A percentile compares a stretch with the other conserved stretches of the same genome.
These are phyloP conservation scores for Sporisorium graminicola DNA, from an alignment of 1,284 basidiomycete genomes.

Conservation along the genomic window DNA sequence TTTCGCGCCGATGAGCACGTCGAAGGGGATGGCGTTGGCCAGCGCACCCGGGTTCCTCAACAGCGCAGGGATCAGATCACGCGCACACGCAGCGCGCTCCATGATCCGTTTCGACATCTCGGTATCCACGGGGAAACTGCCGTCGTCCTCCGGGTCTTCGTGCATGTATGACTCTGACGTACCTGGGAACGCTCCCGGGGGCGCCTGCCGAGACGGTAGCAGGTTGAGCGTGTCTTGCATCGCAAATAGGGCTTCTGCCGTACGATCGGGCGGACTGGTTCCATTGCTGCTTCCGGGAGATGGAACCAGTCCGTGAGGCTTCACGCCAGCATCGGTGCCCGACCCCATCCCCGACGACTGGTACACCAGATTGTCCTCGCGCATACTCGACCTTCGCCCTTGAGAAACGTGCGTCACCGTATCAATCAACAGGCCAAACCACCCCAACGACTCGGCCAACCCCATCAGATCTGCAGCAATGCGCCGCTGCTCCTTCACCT, in stretches of 20 bases:
- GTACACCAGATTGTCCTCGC: slow-evolving; percentile 45
- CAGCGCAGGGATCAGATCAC: slow-evolving; percentile 48
- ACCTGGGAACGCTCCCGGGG: slow-evolving; percentile 48
- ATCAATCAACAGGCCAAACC: slow-evolving; percentile 53
- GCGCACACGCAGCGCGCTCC: slow-evolving; percentile 47
- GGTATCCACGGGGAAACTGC: slow-evolving; percentile 38
- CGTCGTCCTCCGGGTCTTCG: slow-evolving; percentile 40
- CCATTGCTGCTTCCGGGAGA: slow-evolving; percentile 20
- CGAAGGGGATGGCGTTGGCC: slow-evolving; percentile 47
- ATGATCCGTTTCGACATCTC: slow-evolving; percentile 54
- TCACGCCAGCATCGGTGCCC: slow-evolving; percentile 40
- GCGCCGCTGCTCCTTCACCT: slow-evolving; percentile 30
- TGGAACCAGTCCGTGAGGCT: slow-evolving; percentile 14
- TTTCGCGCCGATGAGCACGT: slow-evolving; percentile 38
- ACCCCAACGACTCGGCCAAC: slow-evolving; percentile 47
- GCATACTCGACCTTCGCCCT: slow-evolving; percentile 40
- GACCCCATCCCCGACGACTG: slow-evolving; percentile 35
- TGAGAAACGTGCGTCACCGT: slow-evolving; percentile 49
- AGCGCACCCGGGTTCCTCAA: slow-evolving; percentile 45
- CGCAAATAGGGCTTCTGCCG: slow-evolving; percentile 46
- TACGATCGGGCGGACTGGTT: slow-evolving; percentile 26
- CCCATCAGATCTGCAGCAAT: slow-evolving; percentile 50
- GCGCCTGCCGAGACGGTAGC: slow-evolving; percentile 42
- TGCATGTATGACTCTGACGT: slow-evolving; percentile 49
- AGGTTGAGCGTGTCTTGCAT: slow-evolving; percentile 50